Base-by-base conservation (phyloP, 352 stramenopile genomes). In the Globisporangium sylvaticum region DNA sequence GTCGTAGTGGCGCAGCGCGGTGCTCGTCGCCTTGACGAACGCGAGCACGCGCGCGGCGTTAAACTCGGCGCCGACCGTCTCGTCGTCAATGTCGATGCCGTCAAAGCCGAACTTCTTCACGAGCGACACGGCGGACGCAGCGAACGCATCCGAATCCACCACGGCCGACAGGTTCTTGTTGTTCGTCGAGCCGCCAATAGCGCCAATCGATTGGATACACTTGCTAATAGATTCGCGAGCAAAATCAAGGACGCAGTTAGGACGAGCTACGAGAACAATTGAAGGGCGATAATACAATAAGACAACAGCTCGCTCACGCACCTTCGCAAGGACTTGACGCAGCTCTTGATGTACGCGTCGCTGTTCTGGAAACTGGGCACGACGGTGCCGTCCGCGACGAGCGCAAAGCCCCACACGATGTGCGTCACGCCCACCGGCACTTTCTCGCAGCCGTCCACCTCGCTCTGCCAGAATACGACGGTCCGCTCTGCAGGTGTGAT, bases 381-480 rank as follows among this genome's bases (percentile, higher is more conserved):
- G 37, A 94, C 73, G 20, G 65, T 53, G 1, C 81, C 79, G 32
- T 81, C 69, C 6, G 80, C 67, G 0, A 92, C 81, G 8, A 92
- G 74, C n/a, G 86, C 83, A 46, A 94, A 94, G 60, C 79, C 80
- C 55, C 87, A 91, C 32, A 88, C 72, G 9, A 94, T 74, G 70
- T 94, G 86, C 3, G 86, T 92, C 42, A 94, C 86, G 14, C 86
- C 82, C 14, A 78, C 54, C 0, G 86, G 37, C n/a, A 93, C 78
- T 22, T 76, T 80, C 29, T 94, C 82, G 69, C 86, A 94, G 4
- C 83, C 86, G 18, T 72, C 70, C 62, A 91, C 79, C 72, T 94
- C 84, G 58, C 74, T 89, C 70, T 94, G 86, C 86, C 86, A 94
- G 73, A 94, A 94, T 24, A 78, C 82, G 12, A 94, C 79, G 0